A percentile compares a stretch with the other conserved stretches of the same genome.
Conservation (phyloP, 2,329 filamentous ascomycete species). For the Pseudogymnoascus sp. region DNA sequence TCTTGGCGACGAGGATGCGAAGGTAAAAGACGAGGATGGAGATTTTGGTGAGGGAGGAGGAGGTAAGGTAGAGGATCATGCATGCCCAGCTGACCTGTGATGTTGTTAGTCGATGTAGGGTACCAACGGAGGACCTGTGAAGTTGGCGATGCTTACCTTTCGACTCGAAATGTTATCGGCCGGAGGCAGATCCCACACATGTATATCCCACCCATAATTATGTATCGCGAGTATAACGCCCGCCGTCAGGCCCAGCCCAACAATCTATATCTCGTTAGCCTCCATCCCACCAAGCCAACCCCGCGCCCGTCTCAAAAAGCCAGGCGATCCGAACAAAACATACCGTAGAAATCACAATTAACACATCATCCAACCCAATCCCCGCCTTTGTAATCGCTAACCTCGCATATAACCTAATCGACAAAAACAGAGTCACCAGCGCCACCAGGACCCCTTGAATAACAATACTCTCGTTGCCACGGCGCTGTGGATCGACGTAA, state of each 20-base stretch:
- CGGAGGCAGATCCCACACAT: constrained; percentile 35
- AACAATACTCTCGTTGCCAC: constrained; percentile 37
- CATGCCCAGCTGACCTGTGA: constrained; percentile 8
- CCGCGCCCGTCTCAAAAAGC: background rate
- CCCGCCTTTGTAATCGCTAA: constrained; percentile 35
- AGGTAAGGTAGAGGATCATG: constrained; percentile 9
- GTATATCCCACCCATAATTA: constrained; percentile 32
- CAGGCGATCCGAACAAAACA: constrained; percentile 4
- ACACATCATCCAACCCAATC: constrained; percentile 39
- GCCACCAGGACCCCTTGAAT: constrained; percentile 34
- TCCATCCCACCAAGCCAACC: background rate
- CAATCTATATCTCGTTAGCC: constrained; percentile 22
- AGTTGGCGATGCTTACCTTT: constrained; percentile 21
- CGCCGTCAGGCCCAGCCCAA: constrained; percentile 31
- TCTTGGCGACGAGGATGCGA: constrained; percentile 9
- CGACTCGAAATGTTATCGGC: constrained; percentile 25
- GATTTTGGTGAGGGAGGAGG: constrained; percentile 9
- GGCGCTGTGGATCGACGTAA: constrained; percentile 37
- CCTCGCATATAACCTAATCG: constrained; percentile 40
- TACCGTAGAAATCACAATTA: constrained; percentile 38
- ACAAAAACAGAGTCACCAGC: constrained; percentile 34
- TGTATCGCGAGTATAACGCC: constrained; percentile 29
- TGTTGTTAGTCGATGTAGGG: background rate
- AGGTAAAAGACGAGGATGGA: constrained; percentile 13
- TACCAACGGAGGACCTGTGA: background rate